Base-by-base conservation (phyloP, 2,329 filamentous ascomycete species). In the Microcyclospora tardicrescens region DNA sequence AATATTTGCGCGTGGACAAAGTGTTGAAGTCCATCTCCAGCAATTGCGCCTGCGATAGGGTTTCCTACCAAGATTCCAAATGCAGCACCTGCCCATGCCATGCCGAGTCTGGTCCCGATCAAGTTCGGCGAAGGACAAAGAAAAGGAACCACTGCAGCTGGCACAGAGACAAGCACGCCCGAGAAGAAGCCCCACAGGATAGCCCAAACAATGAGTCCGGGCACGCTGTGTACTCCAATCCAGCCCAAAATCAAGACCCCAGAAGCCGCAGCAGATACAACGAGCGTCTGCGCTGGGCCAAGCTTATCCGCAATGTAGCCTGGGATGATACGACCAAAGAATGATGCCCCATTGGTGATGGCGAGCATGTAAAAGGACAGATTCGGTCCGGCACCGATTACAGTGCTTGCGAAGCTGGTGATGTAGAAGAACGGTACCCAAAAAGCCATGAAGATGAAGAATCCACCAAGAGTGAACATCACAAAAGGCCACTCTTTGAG, bases 311-410 rank as follows among this genome's bases (percentile, higher is more conserved):
- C 73, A 2, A 76, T 47, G 44, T 65, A 65, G 6, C 66, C 66
- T 0, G 68, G 64, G 1, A 72, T 46, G 1, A 73, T 57, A 1
- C 75, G 72, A 2, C 68, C 64, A 0, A 70, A 52, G 2, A 78
- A 62, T 5, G 73, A 73, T 11, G 73, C 59, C 3, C 67, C 72
- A 46, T 78, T 77, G 5, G 68, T 63, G 29, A 77, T 64, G 41
- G 79, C 62, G 4, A 79, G 61, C 6, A 78, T 60, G 31, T 65
- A 66, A 31, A 75, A 65, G 2, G 71, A 67, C 3, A 68, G 61
- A 8, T 57, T 60, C 13, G 68, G 64, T 6, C 65, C 61, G 42
- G 75, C 62, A 28, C 49, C 51, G 6, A 59, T 48, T n/a, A 52
- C 45, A 5, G 48, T 44, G 29, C 59, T 46, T 5, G 56, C 62